Percentiles rank a stretch among this genome's conserved stretches.
Conservation (phyloP, 495 filamentous ascomycete species). For the Neurospora tetrasperma region DNA sequence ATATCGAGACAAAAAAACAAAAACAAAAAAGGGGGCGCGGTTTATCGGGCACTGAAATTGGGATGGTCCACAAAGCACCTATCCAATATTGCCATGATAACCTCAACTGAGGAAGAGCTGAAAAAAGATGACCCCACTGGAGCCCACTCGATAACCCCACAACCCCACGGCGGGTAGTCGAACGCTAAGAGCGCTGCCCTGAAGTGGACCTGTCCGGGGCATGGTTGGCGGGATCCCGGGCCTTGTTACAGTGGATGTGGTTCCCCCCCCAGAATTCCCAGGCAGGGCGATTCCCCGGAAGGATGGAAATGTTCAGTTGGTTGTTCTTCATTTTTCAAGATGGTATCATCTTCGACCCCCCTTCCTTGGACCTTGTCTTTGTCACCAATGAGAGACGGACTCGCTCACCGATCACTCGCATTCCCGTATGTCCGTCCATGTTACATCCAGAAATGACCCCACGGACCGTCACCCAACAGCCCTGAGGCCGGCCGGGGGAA, state of each 20-base stretch:
- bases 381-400: not conserved
- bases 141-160: not conserved
- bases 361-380: not conserved
- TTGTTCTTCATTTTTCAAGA: too few relatives aligned
- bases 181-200: not conserved
- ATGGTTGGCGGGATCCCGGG: not conserved
- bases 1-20: too few relatives aligned
- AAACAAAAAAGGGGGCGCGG: not conserved
- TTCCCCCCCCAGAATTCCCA: not conserved
- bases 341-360: not conserved
- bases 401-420: too few relatives aligned
- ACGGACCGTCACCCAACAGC: not conserved
- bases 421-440: not conserved
- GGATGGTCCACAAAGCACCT: not conserved
- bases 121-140: not conserved
- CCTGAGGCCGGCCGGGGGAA: not conserved
- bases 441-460: not conserved
- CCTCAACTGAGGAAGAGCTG: not conserved
- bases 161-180: not conserved
- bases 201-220: not conserved
- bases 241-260: not conserved
- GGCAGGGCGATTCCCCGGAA: not conserved
- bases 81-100: not conserved
- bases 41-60: not conserved
- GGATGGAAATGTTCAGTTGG: too few relatives aligned